These are phyloP conservation scores for Lachnellula arida DNA, from an alignment of 2,329 filamentous ascomycete genomes.

Conservation along the genomic window DNA sequence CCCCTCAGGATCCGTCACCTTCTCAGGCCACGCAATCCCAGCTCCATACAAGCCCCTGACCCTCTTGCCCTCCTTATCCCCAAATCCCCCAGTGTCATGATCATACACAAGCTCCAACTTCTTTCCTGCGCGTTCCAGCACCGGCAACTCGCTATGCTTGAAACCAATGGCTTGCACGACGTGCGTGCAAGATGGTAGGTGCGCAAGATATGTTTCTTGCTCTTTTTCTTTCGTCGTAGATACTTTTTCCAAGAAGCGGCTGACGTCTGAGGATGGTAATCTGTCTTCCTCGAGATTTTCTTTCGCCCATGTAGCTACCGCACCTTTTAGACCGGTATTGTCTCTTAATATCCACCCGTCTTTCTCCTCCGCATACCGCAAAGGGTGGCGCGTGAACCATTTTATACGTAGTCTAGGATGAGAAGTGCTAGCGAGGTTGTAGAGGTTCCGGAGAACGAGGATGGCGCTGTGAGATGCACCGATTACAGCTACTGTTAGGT, in stretches of 20 bases:
- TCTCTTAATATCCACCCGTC: slow-evolving; percentile 61
- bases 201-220: slow-evolving; percentile 38
- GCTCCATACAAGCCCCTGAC: slow-evolving; percentile 54
- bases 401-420: slow-evolving; percentile 51
- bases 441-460: slow-evolving; percentile 57
- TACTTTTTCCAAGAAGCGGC: slow-evolving; percentile 27
- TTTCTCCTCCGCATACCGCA: slow-evolving; percentile 57
- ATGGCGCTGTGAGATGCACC: slow-evolving; percentile 61
- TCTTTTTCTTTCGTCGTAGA: slow-evolving; percentile 34
- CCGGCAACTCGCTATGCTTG: slow-evolving; percentile 44
- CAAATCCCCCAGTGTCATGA: slow-evolving; percentile 41
- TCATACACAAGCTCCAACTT: slow-evolving; percentile 30
- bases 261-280: slow-evolving; percentile 34
- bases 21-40: slow-evolving; percentile 60
- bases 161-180: slow-evolving; percentile 59
- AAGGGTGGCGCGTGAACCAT: slow-evolving; percentile 57
- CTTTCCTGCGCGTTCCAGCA: slow-evolving; percentile 34
- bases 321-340: slow-evolving; percentile 61
- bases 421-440: slow-evolving; percentile 45
- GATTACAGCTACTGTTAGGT: slow-evolving; percentile 49
- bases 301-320: slow-evolving; percentile 54
- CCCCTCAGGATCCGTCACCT: slow-evolving; percentile 54
- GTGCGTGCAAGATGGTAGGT: slow-evolving; percentile 47
- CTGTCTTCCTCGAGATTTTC: slow-evolving; percentile 51
- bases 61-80: slow-evolving; percentile 37